Conservation (phyloP, 2,329 filamentous ascomycete species). For the Cephalotrichum gorgonifer region DNA sequence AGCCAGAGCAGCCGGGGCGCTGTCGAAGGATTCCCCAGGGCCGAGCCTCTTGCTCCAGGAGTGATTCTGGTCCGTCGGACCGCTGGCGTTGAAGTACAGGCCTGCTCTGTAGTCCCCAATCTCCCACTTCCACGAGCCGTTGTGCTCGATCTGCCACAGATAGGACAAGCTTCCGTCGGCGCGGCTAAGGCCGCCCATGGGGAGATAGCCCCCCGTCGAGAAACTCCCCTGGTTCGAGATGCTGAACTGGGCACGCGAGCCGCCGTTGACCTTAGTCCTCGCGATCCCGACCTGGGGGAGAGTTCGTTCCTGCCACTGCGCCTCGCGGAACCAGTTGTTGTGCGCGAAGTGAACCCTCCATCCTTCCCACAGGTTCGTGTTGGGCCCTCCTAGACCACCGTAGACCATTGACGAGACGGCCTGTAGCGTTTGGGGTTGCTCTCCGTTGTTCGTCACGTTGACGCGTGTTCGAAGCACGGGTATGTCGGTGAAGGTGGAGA, state of each 20-base stretch:
- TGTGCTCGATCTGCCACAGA: conserved; percentile 24
- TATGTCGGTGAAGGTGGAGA: conserved; percentile 10
- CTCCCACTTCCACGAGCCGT: conserved; percentile 25
- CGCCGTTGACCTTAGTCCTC: conserved; percentile 13
- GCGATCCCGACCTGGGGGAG: conserved; percentile 18
- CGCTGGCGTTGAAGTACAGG: conserved; percentile 17
- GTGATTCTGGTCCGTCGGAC: conserved; percentile 17
- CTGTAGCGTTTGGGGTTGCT: conserved; percentile 5
- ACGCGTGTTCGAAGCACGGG: conserved; percentile 12
- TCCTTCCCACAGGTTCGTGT: conserved; percentile 13
- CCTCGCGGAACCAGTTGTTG: conserved; percentile 23
- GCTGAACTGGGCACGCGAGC: conserved; percentile 12
- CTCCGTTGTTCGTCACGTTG: conserved; percentile 12
- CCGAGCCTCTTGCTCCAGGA: conserved; percentile 14
- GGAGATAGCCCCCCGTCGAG: conserved; percentile 17
- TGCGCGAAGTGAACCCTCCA: conserved; percentile 12
- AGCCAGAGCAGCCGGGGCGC: conserved; percentile 14
- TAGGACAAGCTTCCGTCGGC: conserved; percentile 14
- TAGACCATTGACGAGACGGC: conserved; percentile 15
- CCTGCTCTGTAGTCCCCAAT: conserved; percentile 21
- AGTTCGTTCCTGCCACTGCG: conserved; percentile 17
- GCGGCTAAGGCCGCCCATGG: conserved; percentile 18
- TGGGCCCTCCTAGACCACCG: conserved; percentile 9
- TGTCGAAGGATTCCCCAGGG: conserved; percentile 15
- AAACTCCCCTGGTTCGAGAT: conserved; percentile 18